Evolutionary conservation across 208 protist genomes (phyloP), one percentile per base, ranked within the genome.

Genomic region (Acanthamoeba triangularis): DNA sequence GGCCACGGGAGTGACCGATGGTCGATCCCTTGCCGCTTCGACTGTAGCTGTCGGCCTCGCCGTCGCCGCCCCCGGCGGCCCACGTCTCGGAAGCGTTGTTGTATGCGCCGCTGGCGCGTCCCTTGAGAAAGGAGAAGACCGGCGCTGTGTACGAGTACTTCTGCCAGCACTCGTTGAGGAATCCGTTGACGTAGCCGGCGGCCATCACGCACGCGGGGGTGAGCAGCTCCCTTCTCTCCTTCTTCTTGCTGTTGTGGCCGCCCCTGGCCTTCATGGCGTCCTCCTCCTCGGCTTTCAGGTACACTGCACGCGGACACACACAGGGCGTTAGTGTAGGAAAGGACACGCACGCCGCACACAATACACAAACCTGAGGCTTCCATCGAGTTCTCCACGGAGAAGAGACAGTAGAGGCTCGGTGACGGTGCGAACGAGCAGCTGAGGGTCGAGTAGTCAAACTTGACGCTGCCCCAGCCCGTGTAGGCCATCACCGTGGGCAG

Each of bases 191-290:
- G 49, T 88, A 88, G 52, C 80, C 80, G 16, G 80, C 80, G 14
- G 80, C 80, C 80, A 88, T 88, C 80, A 88, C 80, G 41, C 80
- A 88, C n/a, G 35, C 80, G 37, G 80, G 44, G 11, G 80, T 47
- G n/a, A 20, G 80, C 59, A 41, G 28, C 25, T 88, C 80, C 25
- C 80, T 88, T 30, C 80, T 33, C 28, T 16, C 61, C 8, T 20
- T 16, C 18, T 16, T 63, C 59, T 63, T 23, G 18, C 59, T 67
- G 61, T n/a, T n/a, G 61, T 67, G 2, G 18, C 61, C 28, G 61
- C 8, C 61, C 61, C n/a, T 67, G 14, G 16, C 61, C 61, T 67
- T 67, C 11, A 11, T 47, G 28, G 37, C 33, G 28, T 20, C 35
- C 37, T 78, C 33, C 0, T 23, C 69, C 14, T 47, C 37, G 1